Evolutionary conservation across 805 yeast species (phyloP).

Genomic region (Suhomyces sp.): DNA sequence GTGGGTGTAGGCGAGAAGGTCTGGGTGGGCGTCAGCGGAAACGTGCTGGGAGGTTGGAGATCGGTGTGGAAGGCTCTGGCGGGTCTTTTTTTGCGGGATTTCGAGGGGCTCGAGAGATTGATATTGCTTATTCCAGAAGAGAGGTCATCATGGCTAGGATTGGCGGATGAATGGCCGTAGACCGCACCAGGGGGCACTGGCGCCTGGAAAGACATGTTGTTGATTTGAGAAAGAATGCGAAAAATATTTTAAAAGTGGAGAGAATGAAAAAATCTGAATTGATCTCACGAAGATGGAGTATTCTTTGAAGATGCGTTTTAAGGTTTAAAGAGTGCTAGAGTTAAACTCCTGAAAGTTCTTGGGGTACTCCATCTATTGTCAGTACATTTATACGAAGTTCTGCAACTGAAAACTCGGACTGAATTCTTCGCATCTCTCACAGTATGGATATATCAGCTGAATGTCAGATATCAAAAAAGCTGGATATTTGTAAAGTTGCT

Average conservation of each 20-base stretch:
- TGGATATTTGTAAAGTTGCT: too few relatives aligned
- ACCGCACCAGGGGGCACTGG: conserved; percentile 5
- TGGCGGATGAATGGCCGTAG: neutral
- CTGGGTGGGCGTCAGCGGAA: neutral
- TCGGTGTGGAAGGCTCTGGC: conserved; percentile 31
- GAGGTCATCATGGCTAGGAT: conserved; percentile 5
- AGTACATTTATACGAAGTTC: neutral
- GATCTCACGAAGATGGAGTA: neutral
- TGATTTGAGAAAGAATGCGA: neutral
- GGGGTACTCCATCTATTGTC: too few relatives aligned
- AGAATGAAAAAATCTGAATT: neutral
- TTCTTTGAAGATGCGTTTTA: neutral
- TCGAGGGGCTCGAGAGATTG: conserved; percentile 7
- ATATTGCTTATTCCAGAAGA: conserved; percentile 6
- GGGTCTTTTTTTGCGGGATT: conserved; percentile 25
- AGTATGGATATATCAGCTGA: neutral
- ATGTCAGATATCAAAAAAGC: too few relatives aligned
- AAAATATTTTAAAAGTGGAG: neutral
- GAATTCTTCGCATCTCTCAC: neutral
- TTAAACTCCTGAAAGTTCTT: neutral
- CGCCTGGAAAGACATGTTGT: conserved; percentile 8
- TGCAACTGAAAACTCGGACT: neutral
- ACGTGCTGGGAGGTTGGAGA: conserved; percentile 11
- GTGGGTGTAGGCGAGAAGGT: neutral
- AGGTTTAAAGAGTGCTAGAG: too few relatives aligned